Conservation (phyloP, 176 grass and related monocot genomes). For the Oryza australiensis region DNA sequence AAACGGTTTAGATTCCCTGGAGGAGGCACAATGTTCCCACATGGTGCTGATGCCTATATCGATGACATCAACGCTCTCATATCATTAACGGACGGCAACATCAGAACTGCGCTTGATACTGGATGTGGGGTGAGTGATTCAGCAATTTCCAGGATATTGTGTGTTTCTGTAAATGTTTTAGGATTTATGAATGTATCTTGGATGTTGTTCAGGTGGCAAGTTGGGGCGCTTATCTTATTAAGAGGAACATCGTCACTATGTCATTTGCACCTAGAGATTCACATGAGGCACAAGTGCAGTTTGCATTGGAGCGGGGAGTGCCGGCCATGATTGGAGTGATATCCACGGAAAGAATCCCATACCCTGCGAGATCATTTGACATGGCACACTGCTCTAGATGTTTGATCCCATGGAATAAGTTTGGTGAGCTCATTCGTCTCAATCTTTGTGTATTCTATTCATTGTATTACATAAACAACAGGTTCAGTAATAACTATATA, state of each 20-base stretch:
- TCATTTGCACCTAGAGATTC: constrained; percentile 94
- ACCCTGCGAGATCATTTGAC: constrained; percentile 85
- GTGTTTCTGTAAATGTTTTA: not conserved
- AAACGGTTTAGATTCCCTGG: constrained; percentile 71
- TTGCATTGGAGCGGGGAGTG: constrained; percentile 79
- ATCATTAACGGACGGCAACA: constrained; percentile 59
- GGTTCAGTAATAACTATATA: not conserved
- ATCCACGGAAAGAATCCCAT: constrained; percentile 64
- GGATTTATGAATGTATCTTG: constrained; percentile 14
- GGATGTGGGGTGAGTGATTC: constrained; percentile 73
- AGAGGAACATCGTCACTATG: constrained; percentile 75
- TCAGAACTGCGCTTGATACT: constrained; percentile 83
- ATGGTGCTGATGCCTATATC: constrained; percentile 80
- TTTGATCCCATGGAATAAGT: constrained; percentile 86
- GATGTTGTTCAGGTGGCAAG: constrained; percentile 64
- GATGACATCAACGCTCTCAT: constrained; percentile 71
- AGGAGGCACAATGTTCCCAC: constrained; percentile 86
- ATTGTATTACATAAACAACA: not conserved
- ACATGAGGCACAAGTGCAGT: constrained; percentile 83
- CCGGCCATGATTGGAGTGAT: constrained; percentile 89
- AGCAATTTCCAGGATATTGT: constrained; percentile 3
- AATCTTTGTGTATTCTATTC: not conserved
- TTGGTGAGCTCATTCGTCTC: constrained; percentile 40
- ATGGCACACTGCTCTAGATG: constrained; percentile 94
- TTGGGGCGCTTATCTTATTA: constrained; percentile 90